Evolutionary conservation across 31 red algal species (phyloP).

Genomic region (Bonnemaisonia californica): DNA sequence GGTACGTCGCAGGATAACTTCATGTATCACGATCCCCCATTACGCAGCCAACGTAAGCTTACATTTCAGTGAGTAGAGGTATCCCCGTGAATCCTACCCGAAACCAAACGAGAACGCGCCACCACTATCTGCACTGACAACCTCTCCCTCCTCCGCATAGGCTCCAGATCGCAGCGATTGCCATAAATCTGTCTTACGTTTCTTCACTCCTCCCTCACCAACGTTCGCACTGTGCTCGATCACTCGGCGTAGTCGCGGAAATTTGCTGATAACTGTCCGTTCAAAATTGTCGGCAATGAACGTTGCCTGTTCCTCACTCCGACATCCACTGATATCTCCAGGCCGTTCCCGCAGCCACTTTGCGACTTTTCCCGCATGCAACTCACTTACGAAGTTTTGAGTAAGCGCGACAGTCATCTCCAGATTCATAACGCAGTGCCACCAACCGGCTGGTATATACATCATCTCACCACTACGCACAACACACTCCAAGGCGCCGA

Average conservation of each 20-base stretch:
- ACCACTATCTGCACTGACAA: too few relatives aligned
- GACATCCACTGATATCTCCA: conserved; percentile 26
- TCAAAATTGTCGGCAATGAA: conserved; percentile 23
- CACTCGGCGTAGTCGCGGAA: background rate
- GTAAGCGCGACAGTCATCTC: conserved; percentile 58
- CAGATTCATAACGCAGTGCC: conserved; percentile 79
- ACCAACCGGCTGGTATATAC: conserved; percentile 82
- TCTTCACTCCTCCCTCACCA: background rate
- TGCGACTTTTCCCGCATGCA: conserved; percentile 34
- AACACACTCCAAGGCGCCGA: conserved; percentile 42
- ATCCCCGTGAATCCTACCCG: background rate
- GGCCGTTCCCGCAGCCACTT: conserved; percentile 27
- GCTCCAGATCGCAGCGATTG: background rate
- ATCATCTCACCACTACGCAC: conserved; percentile 57
- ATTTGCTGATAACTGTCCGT: background rate
- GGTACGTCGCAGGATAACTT: too few relatives aligned
- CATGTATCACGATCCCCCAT: too few relatives aligned
- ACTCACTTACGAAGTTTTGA: conserved; percentile 53
- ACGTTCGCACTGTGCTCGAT: background rate
- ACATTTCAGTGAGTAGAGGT: too few relatives aligned
- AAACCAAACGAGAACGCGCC: background rate
- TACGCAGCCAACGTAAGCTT: too few relatives aligned
- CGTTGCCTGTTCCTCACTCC: conserved; percentile 1
- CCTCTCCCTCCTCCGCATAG: background rate
- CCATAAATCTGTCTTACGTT: background rate